Evolutionary conservation across 2,329 filamentous ascomycete genomes (phyloP).

Genomic region (Colletotrichum noveboracense): DNA sequence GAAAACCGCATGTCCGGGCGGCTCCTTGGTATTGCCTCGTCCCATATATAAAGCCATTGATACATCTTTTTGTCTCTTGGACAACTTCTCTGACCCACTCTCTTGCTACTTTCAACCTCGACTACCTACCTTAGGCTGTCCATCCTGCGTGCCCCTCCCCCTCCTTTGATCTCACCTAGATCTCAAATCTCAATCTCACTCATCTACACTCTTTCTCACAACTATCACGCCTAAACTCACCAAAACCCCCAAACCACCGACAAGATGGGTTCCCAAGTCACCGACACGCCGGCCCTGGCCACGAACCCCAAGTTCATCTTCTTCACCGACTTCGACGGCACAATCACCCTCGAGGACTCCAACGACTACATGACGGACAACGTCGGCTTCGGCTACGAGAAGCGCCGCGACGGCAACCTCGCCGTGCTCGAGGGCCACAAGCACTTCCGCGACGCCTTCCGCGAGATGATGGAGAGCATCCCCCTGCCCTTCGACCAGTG

Average conservation of each 20-base stretch:
- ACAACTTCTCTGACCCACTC: not conserved
- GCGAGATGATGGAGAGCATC: constrained; percentile 90
- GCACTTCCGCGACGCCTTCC: constrained; percentile 85
- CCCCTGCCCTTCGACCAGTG: constrained; percentile 81
- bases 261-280: constrained; percentile 47
- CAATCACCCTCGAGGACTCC: constrained; percentile 77
- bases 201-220: not conserved
- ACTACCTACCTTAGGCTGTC: not conserved
- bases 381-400: constrained; percentile 79
- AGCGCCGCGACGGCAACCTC: constrained; percentile 75
- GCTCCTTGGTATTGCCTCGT: not conserved
- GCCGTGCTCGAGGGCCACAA: constrained; percentile 75
- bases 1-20: not conserved
- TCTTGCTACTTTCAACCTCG: not conserved
- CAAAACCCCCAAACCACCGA: not conserved
- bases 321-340: constrained; percentile 99
- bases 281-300: constrained; percentile 61
- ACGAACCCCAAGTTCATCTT: constrained; percentile 90
- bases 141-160: constrained; percentile 5
- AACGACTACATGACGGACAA: constrained; percentile 85
- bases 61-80: not conserved
- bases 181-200: not conserved
- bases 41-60: not conserved
- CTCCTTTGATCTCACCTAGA: not conserved
- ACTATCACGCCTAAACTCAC: not conserved